Evolutionary conservation across 2,329 filamentous ascomycete species (phyloP), one percentile per base, ranked within the genome.

Genomic region (Byssothecium circinans): DNA sequence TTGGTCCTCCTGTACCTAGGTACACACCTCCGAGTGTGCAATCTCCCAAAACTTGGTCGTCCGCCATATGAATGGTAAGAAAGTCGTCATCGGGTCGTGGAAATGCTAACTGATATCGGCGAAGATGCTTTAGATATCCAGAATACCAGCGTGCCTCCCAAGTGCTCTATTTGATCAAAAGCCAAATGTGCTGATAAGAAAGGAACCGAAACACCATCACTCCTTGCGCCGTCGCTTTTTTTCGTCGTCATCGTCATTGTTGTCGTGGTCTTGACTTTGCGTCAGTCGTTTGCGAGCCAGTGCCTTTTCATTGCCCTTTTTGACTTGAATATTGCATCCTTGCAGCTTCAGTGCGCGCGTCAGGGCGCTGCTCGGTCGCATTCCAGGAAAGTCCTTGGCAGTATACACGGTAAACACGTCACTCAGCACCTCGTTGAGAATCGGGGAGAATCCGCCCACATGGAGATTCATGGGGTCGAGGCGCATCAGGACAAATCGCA

Each of bases 371-470:
- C 87, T 91, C 1, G 87, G 84, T 47, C 85, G 79, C 88, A 94
- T 94, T 5, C 89, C 89, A 0, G 88, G 87, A 50, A 94, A 94
- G 64, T 92, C 88, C 66, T 92, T 94, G 35, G 89, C 89, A 35
- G 86, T 91, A 68, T 87, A 91, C 7, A 91, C 88, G 11, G 81
- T 84, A 63, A 94, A 91, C n/a, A 84, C 74, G 14, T 88, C 82
- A 62, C 84, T 89, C 71, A 84, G 79, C 14, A 76, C 72, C 49
- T 75, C 74, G 7, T 76, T 77, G n/a, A 80, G 71, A 43, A 76
- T 76, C 4, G 73, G 73, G 30, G 75, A 76, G 42, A 70, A 74
- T 4, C 71, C 72, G 22, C 82, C 83, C 2, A 78, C 78, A 12
- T 74, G 73, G 69, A 83, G 80, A 39, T 75, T 74, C 29, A 71